phyloP scores from a whole-genome alignment of 768 basidiomycete genomes.

The Pluteus cervinus region DNA sequence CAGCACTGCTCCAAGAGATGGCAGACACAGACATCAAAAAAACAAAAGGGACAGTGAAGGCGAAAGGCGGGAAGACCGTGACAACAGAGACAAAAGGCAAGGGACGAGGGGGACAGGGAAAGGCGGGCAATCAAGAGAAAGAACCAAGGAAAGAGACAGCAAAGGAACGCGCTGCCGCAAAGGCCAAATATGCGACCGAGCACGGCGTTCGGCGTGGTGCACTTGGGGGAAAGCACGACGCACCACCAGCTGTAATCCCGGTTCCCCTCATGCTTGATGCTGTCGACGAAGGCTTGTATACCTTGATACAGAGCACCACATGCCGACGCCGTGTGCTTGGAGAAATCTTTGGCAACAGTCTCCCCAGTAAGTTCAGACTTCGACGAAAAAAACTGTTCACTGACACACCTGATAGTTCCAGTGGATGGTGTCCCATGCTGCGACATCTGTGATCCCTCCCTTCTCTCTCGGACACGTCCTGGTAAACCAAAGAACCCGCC shows the following conservation, averaged over 20 bases:
- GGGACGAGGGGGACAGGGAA: too few species aligned
- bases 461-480: slow-evolving; percentile 13
- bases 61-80: slow-evolving; percentile 7
- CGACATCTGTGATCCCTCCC: slow-evolving; percentile 13
- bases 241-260: background rate
- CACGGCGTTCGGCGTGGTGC: slow-evolving; percentile 10
- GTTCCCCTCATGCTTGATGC: slow-evolving; percentile 11
- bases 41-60: slow-evolving; percentile 1
- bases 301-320: slow-evolving; percentile 18
- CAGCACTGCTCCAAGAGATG: background rate
- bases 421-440: slow-evolving; percentile 21
- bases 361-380: slow-evolving; percentile 7
- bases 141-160: too few species aligned
- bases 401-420: slow-evolving; percentile 10
- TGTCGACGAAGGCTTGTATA: slow-evolving; percentile 21
- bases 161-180: too few species aligned
- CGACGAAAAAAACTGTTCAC: background rate
- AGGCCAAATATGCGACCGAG: slow-evolving; percentile 10
- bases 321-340: slow-evolving; percentile 19
- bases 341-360: slow-evolving; percentile 12
- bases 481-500: background rate
- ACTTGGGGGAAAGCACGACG: slow-evolving; percentile 8
- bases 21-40: background rate
- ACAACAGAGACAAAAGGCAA: slow-evolving; percentile 10
- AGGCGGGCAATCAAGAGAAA: too few species aligned